A percentile compares a stretch with the other conserved stretches of the same genome.
Conservation (phyloP, 73 alveolate genomes). For the Paramecium pentaurelia region DNA sequence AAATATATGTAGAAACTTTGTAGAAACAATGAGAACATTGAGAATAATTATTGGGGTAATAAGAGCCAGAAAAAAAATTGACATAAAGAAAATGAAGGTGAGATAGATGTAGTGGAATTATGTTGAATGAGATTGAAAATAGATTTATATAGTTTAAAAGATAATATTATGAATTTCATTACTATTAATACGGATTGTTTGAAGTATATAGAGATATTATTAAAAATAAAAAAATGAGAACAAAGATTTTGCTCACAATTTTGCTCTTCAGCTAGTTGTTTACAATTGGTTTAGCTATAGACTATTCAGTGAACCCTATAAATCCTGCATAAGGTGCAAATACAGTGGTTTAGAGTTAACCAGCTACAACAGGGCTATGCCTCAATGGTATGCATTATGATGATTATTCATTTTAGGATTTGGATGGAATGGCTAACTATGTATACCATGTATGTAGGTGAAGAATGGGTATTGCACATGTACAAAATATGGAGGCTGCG, state of each 20-base stretch:
- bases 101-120: background rate
- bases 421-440: background rate
- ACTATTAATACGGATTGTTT: background rate
- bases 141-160: background rate
- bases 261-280: background rate
- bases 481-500: background rate
- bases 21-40: background rate
- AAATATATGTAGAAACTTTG: background rate
- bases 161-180: background rate
- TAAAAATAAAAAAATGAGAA: background rate
- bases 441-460: background rate
- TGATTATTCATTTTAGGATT: background rate
- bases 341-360: background rate
- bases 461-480: background rate
- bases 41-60: background rate
- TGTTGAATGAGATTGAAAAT: background rate
- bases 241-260: background rate
- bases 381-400: constrained; percentile 6
- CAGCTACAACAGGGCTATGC: background rate
- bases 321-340: background rate
- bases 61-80: background rate
- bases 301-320: background rate
- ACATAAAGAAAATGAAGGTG: background rate
- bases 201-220: background rate
- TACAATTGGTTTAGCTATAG: background rate